Conservation (phyloP, 257 asterid species). For the Lantana camara region DNA sequence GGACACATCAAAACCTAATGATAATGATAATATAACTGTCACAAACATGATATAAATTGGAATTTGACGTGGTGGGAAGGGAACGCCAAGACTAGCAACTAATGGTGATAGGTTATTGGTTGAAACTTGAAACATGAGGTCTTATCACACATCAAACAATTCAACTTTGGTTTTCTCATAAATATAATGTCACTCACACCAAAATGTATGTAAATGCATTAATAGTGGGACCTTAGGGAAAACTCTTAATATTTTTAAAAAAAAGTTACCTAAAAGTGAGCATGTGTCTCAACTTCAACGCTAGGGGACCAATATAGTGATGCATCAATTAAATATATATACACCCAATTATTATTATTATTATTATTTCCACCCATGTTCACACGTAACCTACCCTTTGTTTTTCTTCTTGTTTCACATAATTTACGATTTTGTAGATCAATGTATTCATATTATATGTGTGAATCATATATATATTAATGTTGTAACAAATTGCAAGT, state of each 20-base stretch:
- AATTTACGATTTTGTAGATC: too few species aligned
- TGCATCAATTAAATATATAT: too few species aligned
- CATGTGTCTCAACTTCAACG: too few species aligned
- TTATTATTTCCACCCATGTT: too few species aligned
- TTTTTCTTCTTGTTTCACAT: too few species aligned
- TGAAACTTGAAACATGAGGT: slow-evolving; percentile 18
- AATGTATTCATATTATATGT: too few species aligned
- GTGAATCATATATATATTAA: neutral
- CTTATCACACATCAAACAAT: slow-evolving; percentile 27
- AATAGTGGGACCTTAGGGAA: slow-evolving; percentile 25
- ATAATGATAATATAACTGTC: neutral
- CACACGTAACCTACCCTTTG: too few species aligned
- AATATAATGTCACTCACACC: slow-evolving; percentile 10
- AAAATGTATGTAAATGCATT: neutral
- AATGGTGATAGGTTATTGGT: slow-evolving; percentile 33
- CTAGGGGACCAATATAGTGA: too few species aligned
- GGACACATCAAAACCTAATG: too few species aligned
- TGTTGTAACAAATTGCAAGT: slow-evolving; percentile 21
- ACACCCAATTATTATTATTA: too few species aligned
- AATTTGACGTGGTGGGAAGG: slow-evolving; percentile 25
- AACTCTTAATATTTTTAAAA: too few species aligned
- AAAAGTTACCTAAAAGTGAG: too few species aligned
- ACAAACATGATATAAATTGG: neutral
- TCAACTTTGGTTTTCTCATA: slow-evolving; percentile 23
- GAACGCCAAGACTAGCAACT: slow-evolving; percentile 8